Base-by-base conservation (phyloP, 495 filamentous ascomycete genomes). In the Penicillium daleae region DNA sequence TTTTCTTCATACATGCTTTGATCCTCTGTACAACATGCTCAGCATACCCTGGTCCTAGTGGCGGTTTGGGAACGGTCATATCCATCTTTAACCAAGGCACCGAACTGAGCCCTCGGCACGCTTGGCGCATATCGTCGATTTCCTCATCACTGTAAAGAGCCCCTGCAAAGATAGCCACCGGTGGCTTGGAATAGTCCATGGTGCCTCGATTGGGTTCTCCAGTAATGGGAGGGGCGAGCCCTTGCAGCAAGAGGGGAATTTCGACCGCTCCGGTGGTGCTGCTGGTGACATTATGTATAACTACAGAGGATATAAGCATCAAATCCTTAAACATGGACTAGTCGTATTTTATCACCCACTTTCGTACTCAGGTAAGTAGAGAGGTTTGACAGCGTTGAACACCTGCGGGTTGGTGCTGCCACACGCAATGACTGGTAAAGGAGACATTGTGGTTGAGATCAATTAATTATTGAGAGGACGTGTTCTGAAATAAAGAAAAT, bases 71-170 rank as follows among this genome's bases (percentile, higher is more conserved):
- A 44, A 66, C 69, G 24, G 54, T 66, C 37, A 66, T 50, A 66
- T 76, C 73, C 21, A 67, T 64, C 56, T 66, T 71, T 56, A 78
- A 57, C 76, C 76, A 78, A 8, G 69, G 70, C 17, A 77, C 55
- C 39, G 57, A 56, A 42, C 59, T 70, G 10, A 66, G 59, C 26
- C 59, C 69, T n/a, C 59, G 26, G 29, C 58, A 63, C 10, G 66
- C 67, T 31, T 70, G 56, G 35, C 55, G 61, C 66, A 77, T 75
- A 10, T 60, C 33, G 31, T 63, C 50, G 49, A 74, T 39, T 10
- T 35, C 66, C 10, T 21, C 61, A 59, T 76, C 76, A 13, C 73
- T 59, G 59, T 68, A 77, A 2, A 63, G 68, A 13, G 66, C 74
- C 12, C 76, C 76, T 19, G 65, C 51, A 57, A 75, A 62, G 6